These are phyloP conservation scores for Backusella australiensis DNA, from an alignment of 192 early-diverging fungal species.

Conservation along the genomic window DNA sequence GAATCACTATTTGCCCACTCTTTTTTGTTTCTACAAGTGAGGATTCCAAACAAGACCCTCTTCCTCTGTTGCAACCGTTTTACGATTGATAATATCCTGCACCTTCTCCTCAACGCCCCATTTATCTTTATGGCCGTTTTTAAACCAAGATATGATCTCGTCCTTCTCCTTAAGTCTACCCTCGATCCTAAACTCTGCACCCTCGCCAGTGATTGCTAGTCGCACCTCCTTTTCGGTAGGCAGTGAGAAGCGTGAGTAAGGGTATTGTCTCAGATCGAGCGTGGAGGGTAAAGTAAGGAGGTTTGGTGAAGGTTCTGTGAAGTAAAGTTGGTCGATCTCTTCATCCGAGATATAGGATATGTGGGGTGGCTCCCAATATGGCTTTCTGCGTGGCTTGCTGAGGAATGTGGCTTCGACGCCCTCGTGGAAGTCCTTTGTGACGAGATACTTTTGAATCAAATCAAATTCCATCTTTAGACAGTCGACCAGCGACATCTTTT, in stretches of 20 bases:
- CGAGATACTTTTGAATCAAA: constrained; percentile 72
- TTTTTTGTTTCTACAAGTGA: constrained; percentile 1
- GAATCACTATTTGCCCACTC: too few species aligned
- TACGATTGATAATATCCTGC: constrained; percentile 54
- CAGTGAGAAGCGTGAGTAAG: constrained; percentile 56
- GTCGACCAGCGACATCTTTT: constrained; percentile 61
- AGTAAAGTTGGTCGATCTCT: constrained; percentile 57
- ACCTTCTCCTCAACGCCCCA: constrained; percentile 68
- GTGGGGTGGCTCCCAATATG: constrained; percentile 72
- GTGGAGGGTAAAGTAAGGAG: constrained; percentile 37
- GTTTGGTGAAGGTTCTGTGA: constrained; percentile 37
- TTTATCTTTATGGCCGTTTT: constrained; percentile 54
- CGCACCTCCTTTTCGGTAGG: constrained; percentile 65
- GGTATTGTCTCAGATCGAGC: constrained; percentile 46
- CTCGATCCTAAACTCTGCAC: constrained; percentile 54
- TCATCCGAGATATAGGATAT: constrained; percentile 48
- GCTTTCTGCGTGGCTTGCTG: constrained; percentile 53
- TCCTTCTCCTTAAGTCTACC: constrained; percentile 40
- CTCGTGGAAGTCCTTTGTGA: constrained; percentile 81
- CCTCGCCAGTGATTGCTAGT: constrained; percentile 57
- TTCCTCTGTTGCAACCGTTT: constrained; percentile 21
- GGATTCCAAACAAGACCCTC: constrained; percentile 17
- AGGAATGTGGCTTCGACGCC: constrained; percentile 81
- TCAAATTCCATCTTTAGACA: constrained; percentile 86
- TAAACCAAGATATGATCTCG: constrained; percentile 62